Base-by-base conservation (phyloP, 805 yeast species). In the Kluyveromyces dobzhanskii region DNA sequence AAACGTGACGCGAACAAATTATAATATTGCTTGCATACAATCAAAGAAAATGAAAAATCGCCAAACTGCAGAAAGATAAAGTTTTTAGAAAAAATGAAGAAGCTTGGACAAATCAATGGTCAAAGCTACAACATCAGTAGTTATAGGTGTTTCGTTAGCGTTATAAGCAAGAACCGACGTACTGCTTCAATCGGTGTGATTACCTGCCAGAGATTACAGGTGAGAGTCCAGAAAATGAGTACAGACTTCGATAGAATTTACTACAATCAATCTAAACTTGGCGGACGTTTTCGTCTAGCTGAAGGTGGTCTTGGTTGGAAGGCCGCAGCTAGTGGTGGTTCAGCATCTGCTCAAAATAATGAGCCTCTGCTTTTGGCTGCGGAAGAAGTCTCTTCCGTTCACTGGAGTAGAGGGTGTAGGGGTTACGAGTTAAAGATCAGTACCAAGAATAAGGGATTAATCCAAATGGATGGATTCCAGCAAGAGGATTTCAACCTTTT, bases 281-380 rank as follows among this genome's bases (percentile, higher is more conserved):
- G 76, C 34, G 99, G 99, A 17, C 80, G 94, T 51, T 80, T 90
- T 72, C 85, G 98, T 64, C 76, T 92, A 46, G 95, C 97, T 11
- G 92, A 84, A 46, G 79, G 94, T n/a, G 99, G 99, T 36, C 71
- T 92, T 21, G 99, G 99, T 34, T 92, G 99, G 99, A 90, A 90
- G 57, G 80, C 80, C 0, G 51, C 67, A 4, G 50, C 58, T 12
- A 53, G 56, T 41, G 63, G 63, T 37, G 64, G 63, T 23, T 65
- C 78, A 2, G 65, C 72, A 30, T 62, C 71, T 17, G 65, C 71
- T 29, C 66, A 66, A 19, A 69, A 69, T 41, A 69, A 75, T 10
- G 76, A 75, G 35, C 96, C 97, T n/a, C 85, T 85, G 50, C 67
- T 92, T 44, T 68, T 92, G 42, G 90, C 96, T n/a, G 76, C 85